Base-by-base conservation (phyloP, 306 rosid species). In the Quillaja saponaria region DNA sequence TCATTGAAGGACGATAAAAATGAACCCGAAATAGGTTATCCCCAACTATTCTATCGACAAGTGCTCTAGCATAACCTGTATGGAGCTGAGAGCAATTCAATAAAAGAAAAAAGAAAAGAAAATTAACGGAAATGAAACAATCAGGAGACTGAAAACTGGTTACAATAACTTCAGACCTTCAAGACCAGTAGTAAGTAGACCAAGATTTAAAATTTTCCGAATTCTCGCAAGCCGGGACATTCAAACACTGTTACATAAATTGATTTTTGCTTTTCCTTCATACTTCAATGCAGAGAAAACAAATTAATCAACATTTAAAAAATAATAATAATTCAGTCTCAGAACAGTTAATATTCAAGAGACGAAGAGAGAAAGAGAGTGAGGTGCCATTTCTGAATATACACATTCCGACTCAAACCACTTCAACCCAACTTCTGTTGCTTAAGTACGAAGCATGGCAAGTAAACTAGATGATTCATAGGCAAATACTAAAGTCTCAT, bases 161-260 rank as follows among this genome's bases (percentile, higher is more conserved):
- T 14, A 18, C 49, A 66, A 44, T 66, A 76, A 41, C 51, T 64
- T 55, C 66, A 47, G 67, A 88, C 98, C 98, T 91, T 91, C 96
- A 67, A 91, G 90, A 63, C 96, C 96, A 42, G 96, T 92, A 52
- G 98, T 91, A 67, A 91, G 86, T 55, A 91, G 79, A 58, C 84
- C 85, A 72, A 88, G 70, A 61, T 88, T 92, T 18, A 92, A 85
- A 84, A 91, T 38, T 55, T 72, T 61, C 88, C 76, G 81, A 92
- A 92, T 62, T 92, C 95, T 54, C 81, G 77, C 88, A 92, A 74
- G 52, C 96, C 98, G 14, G 96, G 98, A 41, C 98, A 94, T 76
- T 92, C 98, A 61, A 88, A 92, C 59, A 86, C 95, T 7, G 96
- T 92, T 47, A 92, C 95, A 56, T 73, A 78, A 74, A n/a, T 77